These are phyloP conservation scores for Trametes sp. DNA, from an alignment of 1,284 basidiomycete species.

Conservation along the genomic window DNA sequence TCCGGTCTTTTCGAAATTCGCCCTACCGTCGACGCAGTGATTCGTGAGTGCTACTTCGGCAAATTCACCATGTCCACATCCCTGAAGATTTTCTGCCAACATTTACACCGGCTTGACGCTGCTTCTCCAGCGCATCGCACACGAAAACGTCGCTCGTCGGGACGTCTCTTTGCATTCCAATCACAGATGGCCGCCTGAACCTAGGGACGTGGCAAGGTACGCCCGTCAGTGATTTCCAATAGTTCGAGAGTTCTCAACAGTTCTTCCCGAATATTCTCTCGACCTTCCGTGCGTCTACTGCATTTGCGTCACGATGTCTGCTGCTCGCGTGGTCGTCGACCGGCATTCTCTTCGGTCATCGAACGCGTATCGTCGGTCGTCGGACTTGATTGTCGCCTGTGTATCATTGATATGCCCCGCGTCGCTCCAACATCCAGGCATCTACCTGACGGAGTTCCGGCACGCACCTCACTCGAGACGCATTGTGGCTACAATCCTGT, in stretches of 20 bases:
- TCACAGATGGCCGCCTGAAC: conserved; percentile 83
- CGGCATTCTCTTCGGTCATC: no score
- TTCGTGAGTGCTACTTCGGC: conserved; percentile 59
- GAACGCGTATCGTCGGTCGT: no score
- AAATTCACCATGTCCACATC: conserved; percentile 3
- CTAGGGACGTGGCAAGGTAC: conserved; percentile 92
- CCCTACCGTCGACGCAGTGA: conserved; percentile 65
- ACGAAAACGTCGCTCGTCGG: conserved; percentile 90
- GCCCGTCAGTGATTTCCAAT: conserved; percentile 11
- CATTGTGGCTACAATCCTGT: conserved; percentile 87
- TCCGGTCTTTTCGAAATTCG: no score
- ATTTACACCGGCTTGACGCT: conserved; percentile 49
- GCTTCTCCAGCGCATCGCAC: conserved; percentile 76
- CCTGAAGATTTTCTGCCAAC: background rate
- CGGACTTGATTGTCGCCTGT: background rate
- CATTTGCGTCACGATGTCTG: no score
- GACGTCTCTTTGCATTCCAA: conserved; percentile 83
- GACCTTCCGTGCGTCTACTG: no score
- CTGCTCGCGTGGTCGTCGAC: no score
- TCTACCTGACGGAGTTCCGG: conserved; percentile 86
- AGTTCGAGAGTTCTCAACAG: background rate
- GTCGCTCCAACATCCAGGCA: conserved; percentile 54
- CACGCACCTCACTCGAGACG: conserved; percentile 68
- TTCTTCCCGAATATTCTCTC: no score
- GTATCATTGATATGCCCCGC: no score